phyloP scores from a whole-genome alignment of 257 asterid genomes.

The Solanum habrochaites region DNA sequence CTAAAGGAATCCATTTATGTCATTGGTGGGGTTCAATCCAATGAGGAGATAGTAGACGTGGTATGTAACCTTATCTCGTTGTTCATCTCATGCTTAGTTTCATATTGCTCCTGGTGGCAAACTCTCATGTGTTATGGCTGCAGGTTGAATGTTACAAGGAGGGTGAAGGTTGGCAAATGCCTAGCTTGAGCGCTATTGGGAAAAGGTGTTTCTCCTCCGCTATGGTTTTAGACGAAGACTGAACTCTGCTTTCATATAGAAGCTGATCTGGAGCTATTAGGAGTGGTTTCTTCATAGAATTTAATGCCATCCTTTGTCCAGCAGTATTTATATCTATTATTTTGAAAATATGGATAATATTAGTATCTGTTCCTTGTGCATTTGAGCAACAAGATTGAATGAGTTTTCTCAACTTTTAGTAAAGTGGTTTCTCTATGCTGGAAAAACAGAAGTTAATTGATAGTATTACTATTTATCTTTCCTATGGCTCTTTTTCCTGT shows the following conservation, averaged over 20 bases:
- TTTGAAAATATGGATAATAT: not conserved
- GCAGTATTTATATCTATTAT: not conserved
- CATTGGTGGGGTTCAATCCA: slow-evolving; percentile 48
- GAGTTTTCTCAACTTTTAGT: not conserved
- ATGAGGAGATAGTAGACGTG: slow-evolving; percentile 25
- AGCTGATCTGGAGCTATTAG: not conserved
- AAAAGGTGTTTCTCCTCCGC: slow-evolving; percentile 59
- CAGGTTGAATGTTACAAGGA: slow-evolving; percentile 77
- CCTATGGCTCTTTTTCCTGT: not conserved
- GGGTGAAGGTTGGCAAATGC: slow-evolving; percentile 58
- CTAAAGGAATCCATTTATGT: slow-evolving; percentile 43
- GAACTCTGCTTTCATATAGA: not conserved
- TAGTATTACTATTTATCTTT: not conserved
- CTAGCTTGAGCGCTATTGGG: slow-evolving; percentile 38
- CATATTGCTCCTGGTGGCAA: not conserved
- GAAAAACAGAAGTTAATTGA: not conserved
- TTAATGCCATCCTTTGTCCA: not conserved
- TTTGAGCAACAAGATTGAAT: not conserved
- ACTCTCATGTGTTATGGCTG: not conserved
- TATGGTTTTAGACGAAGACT: slow-evolving; percentile 31
- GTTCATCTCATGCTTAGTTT: not conserved
- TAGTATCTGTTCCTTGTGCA: not conserved
- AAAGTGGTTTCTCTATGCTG: not conserved
- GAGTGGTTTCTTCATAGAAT: not conserved
- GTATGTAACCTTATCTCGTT: slow-evolving; percentile 17